Evolutionary conservation across 129 eudicot species (phyloP).

Genomic region (Deinandra increscens): DNA sequence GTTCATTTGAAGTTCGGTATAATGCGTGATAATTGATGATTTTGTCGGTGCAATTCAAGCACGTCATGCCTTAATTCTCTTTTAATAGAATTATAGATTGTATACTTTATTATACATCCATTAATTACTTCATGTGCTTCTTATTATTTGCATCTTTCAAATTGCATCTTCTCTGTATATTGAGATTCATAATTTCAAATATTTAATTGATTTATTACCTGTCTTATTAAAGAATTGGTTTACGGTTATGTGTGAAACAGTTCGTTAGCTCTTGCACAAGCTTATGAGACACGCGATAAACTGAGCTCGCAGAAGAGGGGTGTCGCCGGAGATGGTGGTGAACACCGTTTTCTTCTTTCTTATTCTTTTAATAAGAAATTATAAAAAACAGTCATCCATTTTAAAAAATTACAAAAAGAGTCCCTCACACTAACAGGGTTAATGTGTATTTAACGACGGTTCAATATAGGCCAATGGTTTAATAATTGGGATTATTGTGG

Average conservation of each 20-base stretch:
- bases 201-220: not conserved
- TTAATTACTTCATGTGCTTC: not conserved
- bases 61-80: not conserved
- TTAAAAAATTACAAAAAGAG: too few relatives aligned
- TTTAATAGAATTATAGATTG: not conserved
- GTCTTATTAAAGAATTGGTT: constrained; percentile 7
- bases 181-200: not conserved
- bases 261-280: constrained; percentile 97
- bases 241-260: constrained; percentile 56
- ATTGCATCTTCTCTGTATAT: not conserved
- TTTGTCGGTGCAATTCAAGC: not conserved
- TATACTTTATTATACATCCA: not conserved
- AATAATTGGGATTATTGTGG: too few relatives aligned
- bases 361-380: too few relatives aligned
- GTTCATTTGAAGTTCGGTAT: not conserved
- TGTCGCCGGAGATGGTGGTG: too few relatives aligned
- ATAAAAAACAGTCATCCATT: too few relatives aligned
- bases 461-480: too few relatives aligned
- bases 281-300: constrained; percentile 78
- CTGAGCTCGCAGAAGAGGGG: constrained; percentile 94
- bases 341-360: too few relatives aligned
- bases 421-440: too few relatives aligned
- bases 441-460: too few relatives aligned
- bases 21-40: not conserved
- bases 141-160: not conserved